A percentile compares a stretch with the other conserved stretches of the same genome.
These are phyloP conservation scores for Fusarium sp. DNA, from an alignment of 2,329 filamentous ascomycete genomes.

Conservation along the genomic window DNA sequence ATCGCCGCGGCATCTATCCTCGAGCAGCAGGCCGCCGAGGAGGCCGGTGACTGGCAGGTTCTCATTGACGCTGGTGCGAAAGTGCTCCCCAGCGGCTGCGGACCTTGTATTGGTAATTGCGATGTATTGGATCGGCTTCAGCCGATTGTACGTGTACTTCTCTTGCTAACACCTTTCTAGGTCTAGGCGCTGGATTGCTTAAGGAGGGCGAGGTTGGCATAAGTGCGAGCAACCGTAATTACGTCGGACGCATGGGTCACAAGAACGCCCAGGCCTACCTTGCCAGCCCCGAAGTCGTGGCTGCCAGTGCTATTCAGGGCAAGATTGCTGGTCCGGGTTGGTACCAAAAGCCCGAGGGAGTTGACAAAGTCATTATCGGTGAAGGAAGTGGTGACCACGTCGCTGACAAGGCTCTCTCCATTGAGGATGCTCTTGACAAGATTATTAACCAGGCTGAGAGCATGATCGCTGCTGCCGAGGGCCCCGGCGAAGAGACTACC, in stretches of 20 bases:
- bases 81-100: conserved; percentile 81
- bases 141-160: no score
- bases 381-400: conserved; percentile 78
- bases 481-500: conserved; percentile 1
- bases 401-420: conserved; percentile 75
- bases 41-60: conserved; percentile 87
- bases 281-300: conserved; percentile 91
- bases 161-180: no score
- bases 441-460: conserved; percentile 78
- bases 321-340: conserved; percentile 82
- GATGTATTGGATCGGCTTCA: no score
- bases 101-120: conserved; percentile 79
- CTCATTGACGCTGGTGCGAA: conserved; percentile 86
- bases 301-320: conserved; percentile 85
- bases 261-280: conserved; percentile 82
- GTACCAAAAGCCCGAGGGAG: conserved; percentile 81
- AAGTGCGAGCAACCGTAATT: conserved; percentile 88
- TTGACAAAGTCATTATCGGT: conserved; percentile 77
- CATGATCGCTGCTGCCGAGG: conserved; percentile 70
- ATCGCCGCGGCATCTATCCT: conserved; percentile 87
- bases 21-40: conserved; percentile 85
- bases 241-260: conserved; percentile 88
- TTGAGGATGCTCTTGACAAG: conserved; percentile 80
- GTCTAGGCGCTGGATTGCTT: conserved; percentile 83
- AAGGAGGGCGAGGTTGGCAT: conserved; percentile 92